phyloP scores from a whole-genome alignment of 306 rosid species.

The Senna tora region DNA sequence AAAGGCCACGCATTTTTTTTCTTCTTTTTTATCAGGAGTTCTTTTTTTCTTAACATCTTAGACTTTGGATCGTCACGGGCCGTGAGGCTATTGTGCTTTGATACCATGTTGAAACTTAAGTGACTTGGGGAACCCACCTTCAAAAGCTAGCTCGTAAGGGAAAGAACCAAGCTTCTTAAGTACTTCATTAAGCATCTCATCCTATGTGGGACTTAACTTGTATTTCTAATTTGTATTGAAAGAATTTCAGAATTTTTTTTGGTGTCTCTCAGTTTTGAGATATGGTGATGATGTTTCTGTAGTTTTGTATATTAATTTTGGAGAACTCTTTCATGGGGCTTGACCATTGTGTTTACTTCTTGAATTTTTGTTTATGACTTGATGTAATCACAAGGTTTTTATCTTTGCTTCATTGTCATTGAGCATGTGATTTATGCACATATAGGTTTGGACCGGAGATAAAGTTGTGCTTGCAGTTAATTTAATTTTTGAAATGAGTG shows the following conservation, averaged over 20 bases:
- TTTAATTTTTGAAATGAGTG: conserved; percentile 26
- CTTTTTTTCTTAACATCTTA: no score
- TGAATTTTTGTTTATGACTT: background rate
- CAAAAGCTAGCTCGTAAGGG: no score
- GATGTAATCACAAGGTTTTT: conserved; percentile 1
- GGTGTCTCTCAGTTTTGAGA: background rate
- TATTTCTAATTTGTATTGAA: no score
- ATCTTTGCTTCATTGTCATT: conserved; percentile 5
- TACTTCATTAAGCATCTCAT: no score
- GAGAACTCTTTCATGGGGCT: background rate
- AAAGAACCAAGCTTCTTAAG: no score
- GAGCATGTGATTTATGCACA: conserved; percentile 27
- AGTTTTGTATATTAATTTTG: conserved; percentile 2
- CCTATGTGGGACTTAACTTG: no score
- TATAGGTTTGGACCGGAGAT: conserved; percentile 77
- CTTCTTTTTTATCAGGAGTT: no score
- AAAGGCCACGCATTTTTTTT: no score
- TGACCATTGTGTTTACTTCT: background rate
- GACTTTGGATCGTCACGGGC: no score
- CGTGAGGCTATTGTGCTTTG: no score
- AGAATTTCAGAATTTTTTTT: conserved; percentile 20
- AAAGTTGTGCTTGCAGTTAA: conserved; percentile 37
- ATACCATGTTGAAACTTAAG: no score
- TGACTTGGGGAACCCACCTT: no score
- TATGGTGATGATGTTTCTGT: background rate